Evolutionary conservation across 345 rosid species (phyloP).

Genomic region (Citrus maxima): DNA sequence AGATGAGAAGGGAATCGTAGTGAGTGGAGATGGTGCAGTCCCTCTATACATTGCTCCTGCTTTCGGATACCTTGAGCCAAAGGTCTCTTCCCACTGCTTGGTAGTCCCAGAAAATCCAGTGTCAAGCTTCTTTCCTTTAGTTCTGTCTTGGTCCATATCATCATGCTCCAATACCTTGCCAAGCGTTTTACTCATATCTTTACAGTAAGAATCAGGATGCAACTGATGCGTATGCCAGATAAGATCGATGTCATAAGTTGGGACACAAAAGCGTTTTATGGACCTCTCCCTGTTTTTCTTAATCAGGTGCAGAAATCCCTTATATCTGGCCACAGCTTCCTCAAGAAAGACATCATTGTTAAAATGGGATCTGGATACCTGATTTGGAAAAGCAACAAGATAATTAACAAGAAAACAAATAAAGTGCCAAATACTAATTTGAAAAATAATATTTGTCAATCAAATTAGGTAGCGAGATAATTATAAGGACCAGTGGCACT

Average conservation of each 20-base stretch:
- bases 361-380: conserved; percentile 79
- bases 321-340: conserved; percentile 86
- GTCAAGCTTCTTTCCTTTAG: conserved; percentile 86
- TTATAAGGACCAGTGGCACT: neutral
- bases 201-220: conserved; percentile 71
- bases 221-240: conserved; percentile 98
- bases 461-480: neutral
- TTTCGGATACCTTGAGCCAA: conserved; percentile 79
- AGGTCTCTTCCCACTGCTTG: conserved; percentile 82
- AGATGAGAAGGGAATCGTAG: conserved; percentile 41
- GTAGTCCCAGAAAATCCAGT: conserved; percentile 80
- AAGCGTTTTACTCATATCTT: conserved; percentile 51
- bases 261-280: conserved; percentile 67
- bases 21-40: conserved; percentile 60
- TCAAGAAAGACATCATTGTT: conserved; percentile 59
- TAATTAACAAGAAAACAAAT: neutral
- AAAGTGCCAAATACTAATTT: neutral
- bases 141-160: conserved; percentile 86
- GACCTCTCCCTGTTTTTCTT: conserved; percentile 72
- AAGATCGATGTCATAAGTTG: conserved; percentile 94
- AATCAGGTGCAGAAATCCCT: conserved; percentile 83
- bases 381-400: conserved; percentile 14
- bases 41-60: conserved; percentile 97
- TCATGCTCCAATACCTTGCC: conserved; percentile 91
- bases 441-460: neutral